Percentiles rank a stretch among this genome's conserved stretches.
Evolutionary conservation across 2,329 filamentous ascomycete genomes (phyloP).

Genomic region (Epichloe glyceriae): DNA sequence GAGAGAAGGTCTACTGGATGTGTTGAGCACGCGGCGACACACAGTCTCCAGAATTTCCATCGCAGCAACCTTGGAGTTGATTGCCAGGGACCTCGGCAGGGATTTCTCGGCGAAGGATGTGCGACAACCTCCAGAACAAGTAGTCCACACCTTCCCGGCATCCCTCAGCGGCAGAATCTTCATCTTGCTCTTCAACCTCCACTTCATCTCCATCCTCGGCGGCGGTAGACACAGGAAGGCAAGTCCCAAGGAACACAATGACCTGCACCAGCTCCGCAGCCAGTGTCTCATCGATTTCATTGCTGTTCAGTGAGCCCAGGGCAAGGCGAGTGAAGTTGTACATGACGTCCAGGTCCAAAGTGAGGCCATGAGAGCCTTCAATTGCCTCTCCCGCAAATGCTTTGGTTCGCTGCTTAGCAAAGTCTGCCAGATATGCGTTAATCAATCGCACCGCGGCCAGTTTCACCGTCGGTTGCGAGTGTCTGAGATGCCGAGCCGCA

Average conservation of each 20-base stretch:
- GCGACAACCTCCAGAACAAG: slow-evolving; percentile 66
- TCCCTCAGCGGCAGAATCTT: slow-evolving; percentile 20
- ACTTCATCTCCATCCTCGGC: slow-evolving; percentile 27
- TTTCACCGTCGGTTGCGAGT: slow-evolving; percentile 62
- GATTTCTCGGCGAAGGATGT: slow-evolving; percentile 65
- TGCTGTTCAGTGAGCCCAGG: slow-evolving; percentile 44
- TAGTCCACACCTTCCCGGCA: slow-evolving; percentile 44
- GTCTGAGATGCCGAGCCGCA: slow-evolving; percentile 56
- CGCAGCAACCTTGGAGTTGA: slow-evolving; percentile 63
- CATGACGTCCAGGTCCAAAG: slow-evolving; percentile 52
- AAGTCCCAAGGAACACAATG: slow-evolving; percentile 64
- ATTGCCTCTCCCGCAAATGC: slow-evolving; percentile 41
- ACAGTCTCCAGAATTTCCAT: slow-evolving; percentile 64
- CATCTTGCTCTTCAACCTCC: slow-evolving; percentile 30
- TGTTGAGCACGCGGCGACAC: slow-evolving; percentile 43
- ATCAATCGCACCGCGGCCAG: slow-evolving; percentile 62
- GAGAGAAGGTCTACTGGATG: slow-evolving; percentile 48
- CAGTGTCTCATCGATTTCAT: slow-evolving; percentile 57
- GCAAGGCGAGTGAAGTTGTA: slow-evolving; percentile 39
- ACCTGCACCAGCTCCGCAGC: slow-evolving; percentile 70
- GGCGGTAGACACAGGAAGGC: slow-evolving; percentile 28
- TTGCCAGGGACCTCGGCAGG: slow-evolving; percentile 47
- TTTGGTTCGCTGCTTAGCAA: slow-evolving; percentile 49
- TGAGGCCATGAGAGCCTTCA: slow-evolving; percentile 56
- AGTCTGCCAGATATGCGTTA: slow-evolving; percentile 66